Evolutionary conservation across 257 asterid species (phyloP).

Genomic region (Scutellaria barbata): DNA sequence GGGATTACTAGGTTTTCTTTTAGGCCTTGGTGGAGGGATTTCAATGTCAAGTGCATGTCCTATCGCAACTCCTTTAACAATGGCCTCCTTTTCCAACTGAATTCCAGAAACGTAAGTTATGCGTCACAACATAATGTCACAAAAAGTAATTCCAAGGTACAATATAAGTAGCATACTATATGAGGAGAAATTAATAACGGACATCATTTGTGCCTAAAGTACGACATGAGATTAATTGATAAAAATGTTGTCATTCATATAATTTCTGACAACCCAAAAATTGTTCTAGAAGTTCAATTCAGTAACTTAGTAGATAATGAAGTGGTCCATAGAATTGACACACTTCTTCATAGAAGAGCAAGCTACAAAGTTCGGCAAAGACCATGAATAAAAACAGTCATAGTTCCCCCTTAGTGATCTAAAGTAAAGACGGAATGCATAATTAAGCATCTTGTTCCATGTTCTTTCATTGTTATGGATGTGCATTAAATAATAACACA

Average conservation of each 20-base stretch:
- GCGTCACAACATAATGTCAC: conserved; percentile 10
- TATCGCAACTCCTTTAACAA: conserved; percentile 70
- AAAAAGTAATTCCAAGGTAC: conserved; percentile 23
- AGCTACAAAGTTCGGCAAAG: background rate
- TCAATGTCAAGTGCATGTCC: conserved; percentile 85
- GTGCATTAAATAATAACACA: conserved; percentile 4
- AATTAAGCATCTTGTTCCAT: background rate
- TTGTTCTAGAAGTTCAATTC: conserved; percentile 16
- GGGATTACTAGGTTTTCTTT: conserved; percentile 91
- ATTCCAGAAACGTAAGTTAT: conserved; percentile 34
- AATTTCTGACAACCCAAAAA: background rate
- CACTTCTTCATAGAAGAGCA: conserved; percentile 27
- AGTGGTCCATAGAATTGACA: background rate
- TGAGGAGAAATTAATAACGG: conserved; percentile 30
- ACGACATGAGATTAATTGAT: conserved; percentile 9
- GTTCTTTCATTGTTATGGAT: background rate
- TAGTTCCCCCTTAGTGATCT: background rate
- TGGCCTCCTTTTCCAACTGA: conserved; percentile 96
- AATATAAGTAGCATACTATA: conserved; percentile 28
- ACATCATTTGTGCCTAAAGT: conserved; percentile 16
- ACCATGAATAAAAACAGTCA: background rate
- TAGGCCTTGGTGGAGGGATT: conserved; percentile 99
- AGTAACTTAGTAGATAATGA: conserved; percentile 18
- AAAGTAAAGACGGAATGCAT: conserved; percentile 3
- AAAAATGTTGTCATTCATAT: conserved; percentile 5